Base-by-base conservation (phyloP, 768 basidiomycete species). In the Mycena vulgaris region DNA sequence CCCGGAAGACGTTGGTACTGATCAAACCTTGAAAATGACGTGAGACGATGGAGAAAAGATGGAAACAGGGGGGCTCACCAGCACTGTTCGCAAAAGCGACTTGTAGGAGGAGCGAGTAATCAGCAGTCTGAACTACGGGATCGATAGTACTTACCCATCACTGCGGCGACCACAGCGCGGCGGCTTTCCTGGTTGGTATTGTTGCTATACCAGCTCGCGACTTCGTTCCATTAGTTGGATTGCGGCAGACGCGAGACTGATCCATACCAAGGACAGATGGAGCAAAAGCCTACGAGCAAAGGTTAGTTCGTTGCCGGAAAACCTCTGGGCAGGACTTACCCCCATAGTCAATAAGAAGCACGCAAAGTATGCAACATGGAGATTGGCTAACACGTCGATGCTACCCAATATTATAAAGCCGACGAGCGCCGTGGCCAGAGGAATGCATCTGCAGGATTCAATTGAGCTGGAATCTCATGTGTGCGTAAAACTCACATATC, bases 261-360 rank as follows among this genome's bases (percentile, higher is more conserved):
- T n/a, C 28, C 1, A 71, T 59, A 62, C 84, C 84, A 84, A 45
- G 83, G 1, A 87, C 85, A 4, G 85, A 86, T 1, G 86, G 86
- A 10, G 85, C 85, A 61, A 85, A 87, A 13, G 85, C 84, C 85
- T 86, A 58, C 31, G 48, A 25, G 11, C 27, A 42, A 33, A n/a
- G n/a, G n/a, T 66, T 9, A 74, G 51, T 51, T 33, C 13, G 21
- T 31, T 14, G 35, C 33, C n/a, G 33, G n/a, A 59, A 21, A 49
- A 1, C 14, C 11, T n/a, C n/a, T 25, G 30, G 16, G 10, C 23
- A 13, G 56, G 14, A 71, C 84, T 62, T 75, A 84, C 85, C 63
- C 86, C 88, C 75, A 84, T 84, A 17, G 85, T 86, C 51, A 89
- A 76, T 58, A 89, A 71, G 79, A 89, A 89, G 66, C 85, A 86